These are phyloP conservation scores for Neurospora sp. DNA, from an alignment of 495 filamentous ascomycete species.

Conservation along the genomic window DNA sequence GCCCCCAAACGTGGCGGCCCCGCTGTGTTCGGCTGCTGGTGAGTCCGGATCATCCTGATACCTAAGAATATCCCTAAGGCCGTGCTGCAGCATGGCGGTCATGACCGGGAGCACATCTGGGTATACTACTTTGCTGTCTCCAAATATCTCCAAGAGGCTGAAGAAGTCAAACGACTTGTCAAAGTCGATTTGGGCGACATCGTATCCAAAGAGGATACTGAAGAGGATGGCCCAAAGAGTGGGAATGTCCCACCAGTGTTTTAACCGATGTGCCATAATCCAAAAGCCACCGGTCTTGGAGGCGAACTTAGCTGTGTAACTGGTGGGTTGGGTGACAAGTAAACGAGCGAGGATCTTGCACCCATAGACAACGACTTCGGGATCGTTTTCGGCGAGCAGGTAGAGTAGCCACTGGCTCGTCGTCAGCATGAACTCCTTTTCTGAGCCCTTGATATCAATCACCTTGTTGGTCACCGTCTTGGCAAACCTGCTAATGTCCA, in stretches of 20 bases:
- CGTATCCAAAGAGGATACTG: slow-evolving; percentile 74
- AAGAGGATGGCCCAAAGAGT: slow-evolving; percentile 85
- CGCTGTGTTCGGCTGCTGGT: slow-evolving; percentile 24
- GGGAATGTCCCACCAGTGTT: slow-evolving; percentile 80
- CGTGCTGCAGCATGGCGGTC: slow-evolving; percentile 77
- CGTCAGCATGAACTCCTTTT: slow-evolving; percentile 29
- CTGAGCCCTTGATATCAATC: slow-evolving; percentile 23
- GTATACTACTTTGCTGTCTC: slow-evolving; percentile 54
- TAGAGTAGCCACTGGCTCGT: slow-evolving; percentile 78
- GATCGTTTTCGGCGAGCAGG: slow-evolving; percentile 78
- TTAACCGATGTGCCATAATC: slow-evolving; percentile 71
- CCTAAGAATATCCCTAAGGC: slow-evolving; percentile 55
- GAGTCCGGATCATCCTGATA: slow-evolving; percentile 50
- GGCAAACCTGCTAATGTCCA: slow-evolving; percentile 78
- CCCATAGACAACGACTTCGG: slow-evolving; percentile 72
- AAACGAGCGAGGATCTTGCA: slow-evolving; percentile 81
- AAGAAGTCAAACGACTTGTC: slow-evolving; percentile 63
- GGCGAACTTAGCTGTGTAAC: slow-evolving; percentile 75
- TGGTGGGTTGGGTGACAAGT: slow-evolving; percentile 64
- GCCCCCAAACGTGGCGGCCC: slow-evolving; percentile 6
- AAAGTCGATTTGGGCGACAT: slow-evolving; percentile 65
- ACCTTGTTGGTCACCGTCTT: slow-evolving; percentile 95
- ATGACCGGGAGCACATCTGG: slow-evolving; percentile 76
- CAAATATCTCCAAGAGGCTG: slow-evolving; percentile 63
- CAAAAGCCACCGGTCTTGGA: slow-evolving; percentile 78